These are phyloP conservation scores for Paramecium sexaurelia DNA, from an alignment of 73 alveolate species.

Conservation along the genomic window DNA sequence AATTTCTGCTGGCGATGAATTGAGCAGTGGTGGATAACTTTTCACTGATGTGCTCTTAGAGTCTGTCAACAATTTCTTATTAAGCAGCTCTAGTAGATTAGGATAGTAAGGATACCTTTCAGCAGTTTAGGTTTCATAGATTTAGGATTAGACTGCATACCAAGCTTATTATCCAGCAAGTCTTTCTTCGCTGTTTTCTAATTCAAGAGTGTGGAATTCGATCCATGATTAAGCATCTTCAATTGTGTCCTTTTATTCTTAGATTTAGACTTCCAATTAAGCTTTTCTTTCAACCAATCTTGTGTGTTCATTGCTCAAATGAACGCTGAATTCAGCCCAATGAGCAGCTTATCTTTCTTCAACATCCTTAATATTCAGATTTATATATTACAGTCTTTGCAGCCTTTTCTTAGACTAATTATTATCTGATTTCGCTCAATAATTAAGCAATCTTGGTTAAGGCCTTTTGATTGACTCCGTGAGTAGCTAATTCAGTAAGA, in stretches of 20 bases:
- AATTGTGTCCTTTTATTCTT: conserved; percentile 48
- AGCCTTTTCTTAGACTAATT: conserved; percentile 26
- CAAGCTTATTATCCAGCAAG: conserved; percentile 51
- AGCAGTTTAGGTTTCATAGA: conserved; percentile 55
- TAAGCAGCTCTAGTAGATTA: conserved; percentile 24
- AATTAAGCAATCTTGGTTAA: conserved; percentile 42
- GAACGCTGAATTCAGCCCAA: conserved; percentile 57
- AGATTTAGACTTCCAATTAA: conserved; percentile 44
- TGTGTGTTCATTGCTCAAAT: conserved; percentile 25
- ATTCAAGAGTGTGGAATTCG: conserved; percentile 61
- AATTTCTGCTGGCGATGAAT: conserved; percentile 55
- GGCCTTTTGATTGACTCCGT: conserved; percentile 53
- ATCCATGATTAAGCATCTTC: conserved; percentile 55
- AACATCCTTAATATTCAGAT: neutral
- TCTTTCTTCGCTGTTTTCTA: conserved; percentile 37
- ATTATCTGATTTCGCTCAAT: conserved; percentile 47
- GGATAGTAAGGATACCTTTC: conserved; percentile 17
- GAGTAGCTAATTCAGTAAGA: conserved; percentile 47
- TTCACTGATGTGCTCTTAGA: conserved; percentile 65
- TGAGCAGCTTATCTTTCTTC: conserved; percentile 59
- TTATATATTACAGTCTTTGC: neutral
- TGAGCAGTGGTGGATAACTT: conserved; percentile 55
- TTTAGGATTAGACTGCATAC: neutral
- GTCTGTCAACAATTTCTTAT: conserved; percentile 54
- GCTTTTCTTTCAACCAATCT: conserved; percentile 57